phyloP scores from a whole-genome alignment of 306 rosid species.

The Prunus padus region DNA sequence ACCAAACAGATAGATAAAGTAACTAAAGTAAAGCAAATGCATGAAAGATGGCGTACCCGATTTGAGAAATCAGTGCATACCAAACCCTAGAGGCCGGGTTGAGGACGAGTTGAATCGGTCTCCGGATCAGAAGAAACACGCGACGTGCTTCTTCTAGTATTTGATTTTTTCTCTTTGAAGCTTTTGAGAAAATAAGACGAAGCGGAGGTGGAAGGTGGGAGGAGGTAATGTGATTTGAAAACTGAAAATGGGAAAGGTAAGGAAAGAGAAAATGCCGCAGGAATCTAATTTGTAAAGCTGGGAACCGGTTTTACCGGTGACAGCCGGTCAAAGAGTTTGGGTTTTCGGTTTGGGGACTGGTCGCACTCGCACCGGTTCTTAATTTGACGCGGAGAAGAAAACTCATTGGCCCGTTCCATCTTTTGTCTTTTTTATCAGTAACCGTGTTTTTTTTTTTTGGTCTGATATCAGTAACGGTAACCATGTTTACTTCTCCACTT shows the following conservation, averaged over 20 bases:
- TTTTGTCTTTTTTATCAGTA: too few relatives aligned
- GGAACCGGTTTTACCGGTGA: slow-evolving; percentile 39
- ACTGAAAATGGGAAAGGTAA: background rate
- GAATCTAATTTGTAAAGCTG: background rate
- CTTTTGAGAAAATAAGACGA: background rate
- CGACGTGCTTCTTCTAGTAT: background rate
- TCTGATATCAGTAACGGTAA: too few relatives aligned
- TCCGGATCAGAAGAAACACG: slow-evolving; percentile 16
- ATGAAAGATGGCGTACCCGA: slow-evolving; percentile 27
- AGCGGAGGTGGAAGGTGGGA: background rate
- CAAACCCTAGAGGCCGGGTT: slow-evolving; percentile 37
- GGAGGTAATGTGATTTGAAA: background rate
- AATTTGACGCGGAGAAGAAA: slow-evolving; percentile 34
- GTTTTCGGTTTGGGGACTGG: slow-evolving; percentile 1
- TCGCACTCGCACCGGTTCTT: background rate
- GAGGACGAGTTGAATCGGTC: slow-evolving; percentile 32
- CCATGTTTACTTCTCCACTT: too few relatives aligned
- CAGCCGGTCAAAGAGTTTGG: slow-evolving; percentile 27
- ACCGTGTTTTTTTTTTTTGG: too few relatives aligned
- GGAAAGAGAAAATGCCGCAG: background rate
- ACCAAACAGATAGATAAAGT: background rate
- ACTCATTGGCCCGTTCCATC: background rate
- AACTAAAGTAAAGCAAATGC: background rate
- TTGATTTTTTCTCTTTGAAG: too few relatives aligned
- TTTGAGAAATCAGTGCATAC: background rate